A percentile compares a stretch with the other conserved stretches of the same genome.
Conservation (phyloP, 371 early-diverging fungal species). For the Mucor ambiguus region DNA sequence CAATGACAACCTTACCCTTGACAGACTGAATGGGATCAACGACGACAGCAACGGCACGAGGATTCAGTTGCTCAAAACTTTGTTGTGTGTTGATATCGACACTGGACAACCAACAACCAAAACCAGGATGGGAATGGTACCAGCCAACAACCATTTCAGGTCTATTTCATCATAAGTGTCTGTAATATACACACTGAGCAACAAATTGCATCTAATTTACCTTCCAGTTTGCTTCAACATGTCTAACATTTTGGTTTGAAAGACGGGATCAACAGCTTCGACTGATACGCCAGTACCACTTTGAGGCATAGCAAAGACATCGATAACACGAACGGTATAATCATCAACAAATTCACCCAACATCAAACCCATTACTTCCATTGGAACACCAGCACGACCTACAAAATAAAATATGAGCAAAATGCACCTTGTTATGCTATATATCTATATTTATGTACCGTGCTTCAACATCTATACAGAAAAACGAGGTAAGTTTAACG, state of each 20-base stretch:
- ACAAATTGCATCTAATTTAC: slow-evolving; percentile 41
- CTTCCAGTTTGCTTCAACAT: slow-evolving; percentile 99
- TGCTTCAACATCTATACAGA: slow-evolving; percentile 84
- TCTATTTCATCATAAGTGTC: slow-evolving; percentile 43
- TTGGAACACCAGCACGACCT: slow-evolving; percentile 99
- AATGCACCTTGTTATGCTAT: background rate
- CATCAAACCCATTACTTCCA: slow-evolving; percentile 99
- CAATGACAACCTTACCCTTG: slow-evolving; percentile 99
- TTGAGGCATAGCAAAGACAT: slow-evolving; percentile 99
- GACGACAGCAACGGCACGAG: slow-evolving; percentile 99
- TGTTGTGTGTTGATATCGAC: slow-evolving; percentile 99
- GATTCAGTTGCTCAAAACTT: slow-evolving; percentile 97
- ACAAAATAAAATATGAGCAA: background rate
- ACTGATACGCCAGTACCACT: slow-evolving; percentile 99
- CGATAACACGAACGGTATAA: slow-evolving; percentile 99
- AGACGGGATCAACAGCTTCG: slow-evolving; percentile 99
- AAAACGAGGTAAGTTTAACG: background rate
- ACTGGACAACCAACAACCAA: slow-evolving; percentile 99
- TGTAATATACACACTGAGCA: background rate
- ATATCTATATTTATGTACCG: slow-evolving; percentile 49
- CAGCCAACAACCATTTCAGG: slow-evolving; percentile 99
- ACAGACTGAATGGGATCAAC: slow-evolving; percentile 99
- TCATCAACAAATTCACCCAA: slow-evolving; percentile 99
- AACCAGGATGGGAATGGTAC: slow-evolving; percentile 99
- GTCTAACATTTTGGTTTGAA: slow-evolving; percentile 99